A percentile compares a stretch with the other conserved stretches of the same genome.
Evolutionary conservation across 2,329 filamentous ascomycete species (phyloP).

Genomic region (Trichoderma polysporum): DNA sequence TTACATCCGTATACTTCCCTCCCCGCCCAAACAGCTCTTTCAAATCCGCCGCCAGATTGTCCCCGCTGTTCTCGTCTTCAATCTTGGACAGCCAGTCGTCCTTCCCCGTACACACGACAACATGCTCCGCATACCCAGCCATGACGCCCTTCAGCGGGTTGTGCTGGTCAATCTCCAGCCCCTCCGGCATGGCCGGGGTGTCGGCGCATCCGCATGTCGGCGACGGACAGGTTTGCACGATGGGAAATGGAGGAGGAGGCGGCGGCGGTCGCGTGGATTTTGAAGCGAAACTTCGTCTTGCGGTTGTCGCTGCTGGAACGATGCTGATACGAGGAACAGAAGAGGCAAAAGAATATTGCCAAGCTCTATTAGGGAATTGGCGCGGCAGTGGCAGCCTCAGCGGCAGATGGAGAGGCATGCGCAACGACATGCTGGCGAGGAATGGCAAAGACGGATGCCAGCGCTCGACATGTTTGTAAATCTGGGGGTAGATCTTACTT

Average conservation of each 20-base stretch:
- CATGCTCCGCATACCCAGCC: conserved; percentile 74
- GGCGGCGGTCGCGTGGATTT: neutral
- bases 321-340: neutral
- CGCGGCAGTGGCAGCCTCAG: neutral
- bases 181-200: conserved; percentile 61
- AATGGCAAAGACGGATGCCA: neutral
- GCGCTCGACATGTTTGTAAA: conserved; percentile 10
- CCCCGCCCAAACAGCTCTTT: conserved; percentile 68
- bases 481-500: neutral
- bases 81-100: conserved; percentile 81
- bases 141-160: conserved; percentile 74
- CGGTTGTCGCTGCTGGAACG: neutral
- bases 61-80: conserved; percentile 71
- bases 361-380: neutral
- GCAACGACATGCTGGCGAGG: conserved; percentile 18
- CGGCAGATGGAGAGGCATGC: neutral
- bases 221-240: conserved; percentile 63
- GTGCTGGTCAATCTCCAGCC: conserved; percentile 71
- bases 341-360: neutral
- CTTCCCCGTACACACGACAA: conserved; percentile 78
- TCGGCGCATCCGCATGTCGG: conserved; percentile 75
- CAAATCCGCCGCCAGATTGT: conserved; percentile 68
- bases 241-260: conserved; percentile 40
- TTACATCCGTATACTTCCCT: conserved; percentile 65
- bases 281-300: neutral